These are phyloP conservation scores for Aspergillus cejpii DNA, from an alignment of 2,329 filamentous ascomycete species.

Conservation along the genomic window DNA sequence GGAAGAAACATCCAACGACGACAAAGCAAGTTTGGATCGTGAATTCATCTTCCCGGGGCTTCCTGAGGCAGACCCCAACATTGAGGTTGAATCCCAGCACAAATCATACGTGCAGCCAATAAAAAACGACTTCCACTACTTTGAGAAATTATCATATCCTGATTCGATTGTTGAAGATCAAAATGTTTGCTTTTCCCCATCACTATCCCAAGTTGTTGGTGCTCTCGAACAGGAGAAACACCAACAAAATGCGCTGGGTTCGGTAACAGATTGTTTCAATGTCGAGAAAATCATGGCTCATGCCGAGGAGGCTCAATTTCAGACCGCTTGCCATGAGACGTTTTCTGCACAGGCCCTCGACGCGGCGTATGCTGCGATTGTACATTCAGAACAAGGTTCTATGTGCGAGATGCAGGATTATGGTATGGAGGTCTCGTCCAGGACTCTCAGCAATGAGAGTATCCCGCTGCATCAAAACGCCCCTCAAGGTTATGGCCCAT, in stretches of 20 bases:
- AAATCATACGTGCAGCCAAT: not conserved
- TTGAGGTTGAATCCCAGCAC: not conserved
- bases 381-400: constrained; percentile 4
- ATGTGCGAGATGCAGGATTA: not conserved
- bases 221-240: not conserved
- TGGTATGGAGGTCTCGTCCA: not conserved
- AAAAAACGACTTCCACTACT: not conserved
- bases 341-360: constrained; percentile 8
- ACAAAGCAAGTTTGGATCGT: not conserved
- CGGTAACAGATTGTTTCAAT: not conserved
- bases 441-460: not conserved
- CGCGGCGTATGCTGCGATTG: constrained; percentile 9
- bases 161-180: not conserved
- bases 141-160: not conserved
- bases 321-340: not conserved
- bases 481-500: not conserved
- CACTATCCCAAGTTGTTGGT: not conserved
- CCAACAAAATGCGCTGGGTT: not conserved
- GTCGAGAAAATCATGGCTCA: not conserved
- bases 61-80: not conserved
- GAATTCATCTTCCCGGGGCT: not conserved
- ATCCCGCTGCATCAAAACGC: not conserved
- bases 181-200: not conserved
- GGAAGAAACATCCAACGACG: not conserved
- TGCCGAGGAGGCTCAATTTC: not conserved